Base-by-base conservation (phyloP, 306 rosid species). In the Parietaria judaica region DNA sequence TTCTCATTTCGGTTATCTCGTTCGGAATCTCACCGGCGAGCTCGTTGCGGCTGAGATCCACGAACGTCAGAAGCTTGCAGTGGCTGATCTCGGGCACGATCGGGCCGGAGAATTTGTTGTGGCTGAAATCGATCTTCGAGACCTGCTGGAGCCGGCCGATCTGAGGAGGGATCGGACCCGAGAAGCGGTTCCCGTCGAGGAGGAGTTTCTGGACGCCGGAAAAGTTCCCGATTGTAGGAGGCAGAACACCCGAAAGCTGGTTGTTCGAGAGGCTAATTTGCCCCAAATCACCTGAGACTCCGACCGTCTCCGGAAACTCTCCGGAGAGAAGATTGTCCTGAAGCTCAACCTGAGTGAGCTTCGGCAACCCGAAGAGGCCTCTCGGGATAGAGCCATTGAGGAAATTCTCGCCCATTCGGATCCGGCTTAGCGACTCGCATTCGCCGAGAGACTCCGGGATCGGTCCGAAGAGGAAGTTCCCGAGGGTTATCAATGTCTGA, bases 131-230 rank as follows among this genome's bases (percentile, higher is more conserved):
- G 8, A 88, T 72, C 80, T 92, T 88, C 0, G 98, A 92, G 2
- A 92, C 84, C 54, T 91, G 98, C 73, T 92, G 92, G 44, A 92
- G 31, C 64, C 66, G 81, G 11, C 95, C 98, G 74, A 92, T 86
- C 69, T 92, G 84, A 3, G 92, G 65, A 3, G 98, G 98, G 56
- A 92, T 84, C 51, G 3, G 72, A 14, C 96, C 98, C 0, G 92
- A 66, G 68, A 92, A 92, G 61, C 43, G 63, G 78, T 92, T 92
- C 4, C 98, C 96, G 54, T 92, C 96, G 4, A 92, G 90, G 15
- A 86, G 89, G 47, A 92, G 95, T 64, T 92, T 92, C 76, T 92
- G 98, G 69, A 92, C 76, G 52, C 96, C 84, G 10, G 98, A 79
- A 65, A 88, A 92, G 73, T 88, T 84, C 0, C 98, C 98, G 59